Conservation (phyloP, 1,284 basidiomycete species). For the Cystobasidium pallidum region DNA sequence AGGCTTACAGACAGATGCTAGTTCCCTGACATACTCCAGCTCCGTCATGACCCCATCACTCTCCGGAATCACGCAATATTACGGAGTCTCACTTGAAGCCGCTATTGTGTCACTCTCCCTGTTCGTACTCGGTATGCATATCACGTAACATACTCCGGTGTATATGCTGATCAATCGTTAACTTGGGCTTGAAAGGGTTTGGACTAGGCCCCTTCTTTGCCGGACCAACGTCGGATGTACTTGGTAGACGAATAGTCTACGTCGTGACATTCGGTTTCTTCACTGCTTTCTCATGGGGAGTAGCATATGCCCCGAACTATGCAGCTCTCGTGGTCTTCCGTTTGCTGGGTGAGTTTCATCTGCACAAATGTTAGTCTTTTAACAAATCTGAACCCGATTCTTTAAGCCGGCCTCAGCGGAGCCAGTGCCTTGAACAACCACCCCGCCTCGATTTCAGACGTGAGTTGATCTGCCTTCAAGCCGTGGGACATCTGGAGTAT, state of each 20-base stretch:
- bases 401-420: conserved; percentile 30
- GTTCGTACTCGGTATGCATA: conserved; percentile 32
- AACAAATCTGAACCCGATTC: not conserved
- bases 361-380: not conserved
- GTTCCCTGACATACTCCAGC: conserved; percentile 35
- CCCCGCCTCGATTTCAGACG: conserved; percentile 41
- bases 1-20: not conserved
- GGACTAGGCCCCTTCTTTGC: conserved; percentile 34
- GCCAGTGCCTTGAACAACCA: conserved; percentile 37
- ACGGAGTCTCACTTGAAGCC: conserved; percentile 27
- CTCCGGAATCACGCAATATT: conserved; percentile 17
- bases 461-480: not conserved
- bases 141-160: not conserved
- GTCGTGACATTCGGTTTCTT: conserved; percentile 26
- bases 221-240: conserved; percentile 36
- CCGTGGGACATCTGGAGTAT: not conserved
- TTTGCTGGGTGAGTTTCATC: conserved; percentile 17
- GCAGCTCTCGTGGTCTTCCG: conserved; percentile 40
- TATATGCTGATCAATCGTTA: not conserved
- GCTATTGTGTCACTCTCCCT: conserved; percentile 25
- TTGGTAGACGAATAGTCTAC: conserved; percentile 37
- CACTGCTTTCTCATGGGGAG: conserved; percentile 37
- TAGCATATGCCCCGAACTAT: conserved; percentile 41
- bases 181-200: conserved; percentile 6
- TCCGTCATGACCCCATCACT: conserved; percentile 34